Conservation (phyloP, 1,284 basidiomycete genomes). For the Irpex rosettiformis region DNA sequence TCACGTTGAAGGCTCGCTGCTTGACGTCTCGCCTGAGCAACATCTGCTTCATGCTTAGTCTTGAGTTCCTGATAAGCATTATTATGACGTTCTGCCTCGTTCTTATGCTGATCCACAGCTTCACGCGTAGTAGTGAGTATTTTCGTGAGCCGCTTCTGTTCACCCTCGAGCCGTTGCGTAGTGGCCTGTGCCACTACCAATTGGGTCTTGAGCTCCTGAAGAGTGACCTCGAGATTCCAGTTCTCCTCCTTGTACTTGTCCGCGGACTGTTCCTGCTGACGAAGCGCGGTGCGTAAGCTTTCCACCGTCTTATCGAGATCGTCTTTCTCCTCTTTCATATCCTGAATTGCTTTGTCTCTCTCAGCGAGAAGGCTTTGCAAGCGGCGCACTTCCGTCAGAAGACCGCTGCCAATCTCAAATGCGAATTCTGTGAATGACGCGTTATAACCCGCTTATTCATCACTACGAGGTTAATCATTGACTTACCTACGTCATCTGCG, state of each 20-base stretch:
- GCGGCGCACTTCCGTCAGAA: conserved; percentile 85
- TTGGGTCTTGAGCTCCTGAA: conserved; percentile 83
- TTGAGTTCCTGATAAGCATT: conserved; percentile 72
- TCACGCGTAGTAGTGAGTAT: conserved; percentile 75
- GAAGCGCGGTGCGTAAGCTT: conserved; percentile 62
- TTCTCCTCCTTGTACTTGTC: conserved; percentile 96
- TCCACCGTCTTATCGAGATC: conserved; percentile 78
- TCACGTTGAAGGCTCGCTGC: conserved; percentile 88
- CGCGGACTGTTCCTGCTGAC: conserved; percentile 65
- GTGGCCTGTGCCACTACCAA: conserved; percentile 66
- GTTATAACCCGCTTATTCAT: background rate
- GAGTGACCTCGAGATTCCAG: conserved; percentile 94
- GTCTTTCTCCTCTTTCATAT: conserved; percentile 85
- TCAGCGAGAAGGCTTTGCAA: conserved; percentile 85
- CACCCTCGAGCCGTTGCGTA: conserved; percentile 72
- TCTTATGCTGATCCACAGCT: conserved; percentile 80
- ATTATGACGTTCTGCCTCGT: conserved; percentile 77
- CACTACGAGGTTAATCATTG: background rate
- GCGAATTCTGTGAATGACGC: conserved; percentile 75
- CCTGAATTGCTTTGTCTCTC: conserved; percentile 84
- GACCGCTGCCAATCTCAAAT: conserved; percentile 90
- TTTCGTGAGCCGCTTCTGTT: conserved; percentile 79
- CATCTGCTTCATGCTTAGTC: conserved; percentile 89
- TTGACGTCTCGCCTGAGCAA: conserved; percentile 86
- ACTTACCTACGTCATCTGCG: conserved; percentile 79